These are phyloP conservation scores for Ceratocystis variospora DNA, from an alignment of 2,329 filamentous ascomycete genomes.

Conservation along the genomic window DNA sequence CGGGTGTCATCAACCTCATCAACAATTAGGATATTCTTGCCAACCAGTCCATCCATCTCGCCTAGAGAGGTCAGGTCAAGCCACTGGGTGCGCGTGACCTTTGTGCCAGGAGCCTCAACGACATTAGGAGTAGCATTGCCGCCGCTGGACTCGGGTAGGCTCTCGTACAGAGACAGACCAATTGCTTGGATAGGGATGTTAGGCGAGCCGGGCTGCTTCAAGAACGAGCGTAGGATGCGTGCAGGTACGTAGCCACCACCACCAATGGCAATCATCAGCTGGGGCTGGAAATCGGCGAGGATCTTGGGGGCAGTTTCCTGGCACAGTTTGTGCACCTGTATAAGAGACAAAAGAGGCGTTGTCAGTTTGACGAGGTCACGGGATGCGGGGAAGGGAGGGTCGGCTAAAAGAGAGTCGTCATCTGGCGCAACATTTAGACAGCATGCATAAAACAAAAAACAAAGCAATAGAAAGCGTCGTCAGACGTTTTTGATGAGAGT, in stretches of 20 bases:
- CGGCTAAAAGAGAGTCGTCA: not conserved
- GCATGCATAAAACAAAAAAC: not conserved
- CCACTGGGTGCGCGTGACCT: constrained; percentile 97
- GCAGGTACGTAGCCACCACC: constrained; percentile 95
- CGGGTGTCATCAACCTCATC: constrained; percentile 94
- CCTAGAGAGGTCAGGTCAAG: constrained; percentile 72
- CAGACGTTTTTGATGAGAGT: not conserved
- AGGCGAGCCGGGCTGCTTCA: constrained; percentile 70
- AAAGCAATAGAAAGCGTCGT: not conserved
- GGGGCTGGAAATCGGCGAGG: constrained; percentile 72
- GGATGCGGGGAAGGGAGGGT: not conserved
- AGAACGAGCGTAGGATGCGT: constrained; percentile 91
- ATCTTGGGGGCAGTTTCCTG: constrained; percentile 70
- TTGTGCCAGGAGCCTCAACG: constrained; percentile 70
- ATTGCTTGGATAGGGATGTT: constrained; percentile 99
- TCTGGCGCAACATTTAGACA: not conserved
- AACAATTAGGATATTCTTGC: constrained; percentile 83
- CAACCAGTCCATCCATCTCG: constrained; percentile 77
- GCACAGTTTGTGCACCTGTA: constrained; percentile 91
- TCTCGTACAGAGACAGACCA: constrained; percentile 91
- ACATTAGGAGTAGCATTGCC: constrained; percentile 31
- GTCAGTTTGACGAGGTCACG: constrained; percentile 2
- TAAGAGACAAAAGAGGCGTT: constrained; percentile 11
- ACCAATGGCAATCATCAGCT: constrained; percentile 97
- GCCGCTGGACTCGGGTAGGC: constrained; percentile 46